phyloP scores from a whole-genome alignment of 768 basidiomycete species.

The Bullera alba region DNA sequence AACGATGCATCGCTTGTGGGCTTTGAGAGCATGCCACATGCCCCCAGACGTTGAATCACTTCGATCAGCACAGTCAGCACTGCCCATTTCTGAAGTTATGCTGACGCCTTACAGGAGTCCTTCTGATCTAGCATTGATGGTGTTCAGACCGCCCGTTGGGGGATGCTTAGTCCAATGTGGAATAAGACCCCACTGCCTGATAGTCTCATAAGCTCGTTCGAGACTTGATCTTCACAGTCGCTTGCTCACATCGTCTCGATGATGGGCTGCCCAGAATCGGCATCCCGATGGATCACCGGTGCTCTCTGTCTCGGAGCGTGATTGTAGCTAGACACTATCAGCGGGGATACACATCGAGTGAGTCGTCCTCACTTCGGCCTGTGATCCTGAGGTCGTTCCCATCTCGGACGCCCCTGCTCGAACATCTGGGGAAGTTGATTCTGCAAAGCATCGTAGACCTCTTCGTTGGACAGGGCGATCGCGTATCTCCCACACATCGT shows the following conservation, averaged over 20 bases:
- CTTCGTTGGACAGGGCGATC: conserved; percentile 32
- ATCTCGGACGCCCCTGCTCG: conserved; percentile 14
- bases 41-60: conserved; percentile 53
- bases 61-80: too few relatives aligned
- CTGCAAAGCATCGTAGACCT: conserved; percentile 32
- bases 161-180: conserved; percentile 77
- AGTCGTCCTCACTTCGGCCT: conserved; percentile 23
- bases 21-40: conserved; percentile 80
- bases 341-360: background rate
- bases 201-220: background rate
- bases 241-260: conserved; percentile 77
- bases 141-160: conserved; percentile 55
- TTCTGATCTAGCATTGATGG: conserved; percentile 86
- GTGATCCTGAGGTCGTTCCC: conserved; percentile 32
- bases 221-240: background rate
- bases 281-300: conserved; percentile 61
- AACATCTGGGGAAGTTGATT: conserved; percentile 26
- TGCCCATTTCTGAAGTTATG: too few relatives aligned
- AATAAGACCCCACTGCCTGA: conserved; percentile 68
- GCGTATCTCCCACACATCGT: conserved; percentile 40
- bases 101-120: conserved; percentile 51
- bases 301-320: conserved; percentile 73
- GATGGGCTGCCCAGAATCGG: conserved; percentile 48
- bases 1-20: conserved; percentile 76
- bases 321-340: conserved; percentile 56